Conservation (phyloP, 257 asterid genomes). For the Solanum dulcamara region DNA sequence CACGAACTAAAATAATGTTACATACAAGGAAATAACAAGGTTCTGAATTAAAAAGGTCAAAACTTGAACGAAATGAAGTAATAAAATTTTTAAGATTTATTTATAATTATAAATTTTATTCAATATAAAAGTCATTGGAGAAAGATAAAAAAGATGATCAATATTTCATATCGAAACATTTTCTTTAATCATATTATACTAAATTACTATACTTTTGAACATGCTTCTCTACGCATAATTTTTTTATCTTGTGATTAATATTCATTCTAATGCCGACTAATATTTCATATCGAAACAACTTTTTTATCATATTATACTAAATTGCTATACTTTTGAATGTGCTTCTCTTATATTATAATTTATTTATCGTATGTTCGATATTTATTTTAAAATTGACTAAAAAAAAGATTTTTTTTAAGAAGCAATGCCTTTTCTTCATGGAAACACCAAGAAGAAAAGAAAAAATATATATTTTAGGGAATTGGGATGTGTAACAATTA, state of each 20-base stretch:
- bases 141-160: background rate
- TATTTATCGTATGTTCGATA: background rate
- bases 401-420: too few relatives aligned
- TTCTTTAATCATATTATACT: too few relatives aligned
- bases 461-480: background rate
- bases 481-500: background rate
- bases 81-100: background rate
- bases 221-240: too few relatives aligned
- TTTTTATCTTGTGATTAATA: too few relatives aligned
- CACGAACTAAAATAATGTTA: background rate
- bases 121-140: background rate
- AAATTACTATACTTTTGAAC: too few relatives aligned
- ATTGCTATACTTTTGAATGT: too few relatives aligned
- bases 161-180: too few relatives aligned
- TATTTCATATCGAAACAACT: too few relatives aligned
- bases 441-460: background rate
- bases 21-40: background rate
- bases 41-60: background rate
- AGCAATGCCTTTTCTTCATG: background rate
- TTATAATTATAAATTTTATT: background rate
- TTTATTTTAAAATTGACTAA: too few relatives aligned
- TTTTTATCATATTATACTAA: too few relatives aligned
- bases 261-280: too few relatives aligned
- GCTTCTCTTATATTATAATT: too few relatives aligned
- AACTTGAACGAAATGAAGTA: background rate